Base-by-base conservation (phyloP, 805 yeast species). In the Ogataea methylovora region DNA sequence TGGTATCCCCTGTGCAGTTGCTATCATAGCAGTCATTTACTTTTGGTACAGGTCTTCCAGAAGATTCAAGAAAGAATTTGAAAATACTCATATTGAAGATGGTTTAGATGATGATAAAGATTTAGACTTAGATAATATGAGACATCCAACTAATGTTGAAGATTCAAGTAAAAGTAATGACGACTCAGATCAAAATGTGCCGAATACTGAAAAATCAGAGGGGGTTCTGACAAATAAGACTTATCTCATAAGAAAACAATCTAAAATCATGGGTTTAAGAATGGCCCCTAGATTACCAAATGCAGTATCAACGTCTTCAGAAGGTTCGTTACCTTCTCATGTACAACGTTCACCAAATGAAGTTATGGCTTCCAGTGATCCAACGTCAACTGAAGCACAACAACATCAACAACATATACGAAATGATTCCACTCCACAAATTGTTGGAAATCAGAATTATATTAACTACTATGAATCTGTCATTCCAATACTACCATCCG, bases 1-100 rank as follows among this genome's bases (percentile, higher is more conserved):
- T 4, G 77, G 76, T 23, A 57, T 72, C 17, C 78, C 78, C 1
- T 45, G 61, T n/a, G 62, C 58, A 4, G 41, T 68, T 8, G 64
- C 67, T 2, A 10, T 64, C 1, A 13, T 59, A 0, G 52, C 67
- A 3, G 57, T 66, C 0, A 22, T 55, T 3, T 41, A 40, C 9
- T 59, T 67, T 36, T 63, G 69, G 63, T 37, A 50, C 21, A 56
- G 66, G 29, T 60, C 64, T 35, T 64, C 57, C 36, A 44, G 52
- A 37, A 55, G 63, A 29, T 52, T 60, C 25, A 58, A 54, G 31
- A 46, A 48, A 31, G 77, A 71, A 37, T 20, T 42, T 12, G 58
- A 54, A 27, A 47, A 54, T 17, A 58, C 56, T 14, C 61, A 58
- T 29, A 49, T 46, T 4, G 24, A 33, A 1, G 66, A 61, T 11